phyloP scores from a whole-genome alignment of 371 early-diverging fungal species.

The Actinomucor elegans region DNA sequence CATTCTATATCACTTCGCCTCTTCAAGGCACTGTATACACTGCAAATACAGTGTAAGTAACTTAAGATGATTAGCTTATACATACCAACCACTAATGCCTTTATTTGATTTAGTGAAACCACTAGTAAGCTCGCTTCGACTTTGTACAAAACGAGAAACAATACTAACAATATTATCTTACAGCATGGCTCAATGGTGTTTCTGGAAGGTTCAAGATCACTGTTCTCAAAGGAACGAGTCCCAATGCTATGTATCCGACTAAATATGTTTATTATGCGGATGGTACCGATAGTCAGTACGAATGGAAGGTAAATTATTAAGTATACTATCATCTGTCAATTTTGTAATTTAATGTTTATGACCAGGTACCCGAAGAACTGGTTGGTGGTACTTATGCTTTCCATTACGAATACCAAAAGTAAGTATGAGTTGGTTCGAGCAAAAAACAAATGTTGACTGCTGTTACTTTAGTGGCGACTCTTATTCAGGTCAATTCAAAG shows the following conservation, averaged over 20 bases:
- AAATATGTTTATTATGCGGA: not conserved
- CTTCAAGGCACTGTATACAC: not conserved
- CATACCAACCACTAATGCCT: not conserved
- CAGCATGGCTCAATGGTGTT: not conserved
- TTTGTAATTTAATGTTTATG: too few species aligned
- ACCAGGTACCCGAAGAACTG: not conserved
- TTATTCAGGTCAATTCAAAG: not conserved
- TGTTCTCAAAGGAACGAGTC: not conserved
- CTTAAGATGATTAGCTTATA: not conserved
- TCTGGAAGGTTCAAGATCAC: not conserved
- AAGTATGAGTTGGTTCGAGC: not conserved
- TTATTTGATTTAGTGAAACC: not conserved
- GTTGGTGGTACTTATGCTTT: not conserved
- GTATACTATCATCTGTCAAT: too few species aligned
- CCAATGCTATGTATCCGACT: not conserved
- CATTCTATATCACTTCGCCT: not conserved
- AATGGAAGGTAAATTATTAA: too few species aligned
- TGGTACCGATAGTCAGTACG: not conserved
- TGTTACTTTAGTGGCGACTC: not conserved
- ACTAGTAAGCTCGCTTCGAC: not conserved
- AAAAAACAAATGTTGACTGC: not conserved
- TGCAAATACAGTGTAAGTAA: not conserved
- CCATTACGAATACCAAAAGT: not conserved
- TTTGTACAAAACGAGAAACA: too few species aligned
- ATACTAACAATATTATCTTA: not conserved